phyloP scores from a whole-genome alignment of 495 filamentous ascomycete species.

The Cryomyces antarcticus region DNA sequence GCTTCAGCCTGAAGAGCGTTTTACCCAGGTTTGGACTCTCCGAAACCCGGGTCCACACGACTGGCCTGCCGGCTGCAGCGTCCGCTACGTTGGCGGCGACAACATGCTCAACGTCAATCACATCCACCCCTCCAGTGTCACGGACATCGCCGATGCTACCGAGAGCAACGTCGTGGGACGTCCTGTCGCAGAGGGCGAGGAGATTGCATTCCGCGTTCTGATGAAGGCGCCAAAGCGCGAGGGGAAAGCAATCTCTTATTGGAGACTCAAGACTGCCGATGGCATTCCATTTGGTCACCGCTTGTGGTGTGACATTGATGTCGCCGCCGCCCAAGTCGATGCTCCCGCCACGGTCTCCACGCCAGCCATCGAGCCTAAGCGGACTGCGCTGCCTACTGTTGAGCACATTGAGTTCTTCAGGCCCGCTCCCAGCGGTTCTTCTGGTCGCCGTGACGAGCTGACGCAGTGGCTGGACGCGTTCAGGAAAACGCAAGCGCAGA shows the following conservation, averaged over 20 bases:
- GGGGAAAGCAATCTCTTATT: slow-evolving; percentile 78
- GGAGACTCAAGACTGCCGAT: slow-evolving; percentile 72
- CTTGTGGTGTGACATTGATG: slow-evolving; percentile 83
- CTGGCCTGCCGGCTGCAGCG: slow-evolving; percentile 80
- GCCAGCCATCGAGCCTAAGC: neutral
- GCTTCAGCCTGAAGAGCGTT: slow-evolving; percentile 43
- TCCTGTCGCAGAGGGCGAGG: slow-evolving; percentile 49
- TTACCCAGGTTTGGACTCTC: slow-evolving; percentile 83
- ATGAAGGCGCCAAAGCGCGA: slow-evolving; percentile 56
- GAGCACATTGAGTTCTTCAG: neutral
- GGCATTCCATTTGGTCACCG: slow-evolving; percentile 75
- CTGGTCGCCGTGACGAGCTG: too few species aligned
- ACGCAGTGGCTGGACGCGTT: neutral
- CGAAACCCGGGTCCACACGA: slow-evolving; percentile 55
- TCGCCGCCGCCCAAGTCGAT: slow-evolving; percentile 13
- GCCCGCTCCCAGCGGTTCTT: too few species aligned
- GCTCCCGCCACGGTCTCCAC: neutral
- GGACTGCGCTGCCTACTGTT: slow-evolving; percentile 1
- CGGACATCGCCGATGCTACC: slow-evolving; percentile 48
- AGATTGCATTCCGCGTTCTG: slow-evolving; percentile 60
- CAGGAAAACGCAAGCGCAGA: slow-evolving; percentile 12
- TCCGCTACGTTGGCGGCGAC: slow-evolving; percentile 83
- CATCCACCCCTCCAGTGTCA: slow-evolving; percentile 49
- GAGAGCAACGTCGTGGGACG: slow-evolving; percentile 59
- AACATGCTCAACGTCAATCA: slow-evolving; percentile 81